Evolutionary conservation across 2,329 filamentous ascomycete species (phyloP).

Genomic region (Fusarium setosum): DNA sequence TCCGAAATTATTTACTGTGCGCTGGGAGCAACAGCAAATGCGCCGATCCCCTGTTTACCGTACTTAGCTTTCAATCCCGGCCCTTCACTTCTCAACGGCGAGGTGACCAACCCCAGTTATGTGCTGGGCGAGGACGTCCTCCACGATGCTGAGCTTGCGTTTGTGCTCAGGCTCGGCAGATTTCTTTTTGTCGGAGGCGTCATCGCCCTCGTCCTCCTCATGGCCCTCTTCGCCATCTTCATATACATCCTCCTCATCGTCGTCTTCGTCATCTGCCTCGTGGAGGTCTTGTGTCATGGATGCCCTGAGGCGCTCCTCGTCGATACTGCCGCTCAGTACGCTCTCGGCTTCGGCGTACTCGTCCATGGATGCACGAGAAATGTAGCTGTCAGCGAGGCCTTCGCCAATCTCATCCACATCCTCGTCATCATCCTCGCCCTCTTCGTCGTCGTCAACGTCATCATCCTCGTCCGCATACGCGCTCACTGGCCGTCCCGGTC

Average conservation of each 20-base stretch:
- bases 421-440: slow-evolving; percentile 54
- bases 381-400: slow-evolving; percentile 44
- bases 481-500: slow-evolving; percentile 61
- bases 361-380: slow-evolving; percentile 44
- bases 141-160: slow-evolving; percentile 43
- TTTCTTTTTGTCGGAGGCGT: slow-evolving; percentile 5
- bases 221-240: slow-evolving; percentile 38
- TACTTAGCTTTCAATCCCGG: slow-evolving; percentile 46
- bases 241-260: slow-evolving; percentile 56
- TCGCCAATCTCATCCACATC: slow-evolving; percentile 55
- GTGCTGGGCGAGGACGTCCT: slow-evolving; percentile 65
- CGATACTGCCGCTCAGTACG: slow-evolving; percentile 55
- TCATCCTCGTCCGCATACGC: slow-evolving; percentile 58
- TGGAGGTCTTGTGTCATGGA: slow-evolving; percentile 54
- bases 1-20: slow-evolving; percentile 29
- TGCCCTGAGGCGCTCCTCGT: slow-evolving; percentile 56
- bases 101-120: slow-evolving; percentile 70
- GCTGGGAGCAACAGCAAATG: slow-evolving; percentile 20
- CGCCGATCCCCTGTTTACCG: slow-evolving; percentile 31
- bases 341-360: slow-evolving; percentile 58
- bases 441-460: slow-evolving; percentile 56
- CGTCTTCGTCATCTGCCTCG: slow-evolving; percentile 51
- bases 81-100: slow-evolving; percentile 55
- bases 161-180: background rate
- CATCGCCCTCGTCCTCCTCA: slow-evolving; percentile 31